These are phyloP conservation scores for Brassica napus DNA, from an alignment of 345 rosid species.

Conservation along the genomic window DNA sequence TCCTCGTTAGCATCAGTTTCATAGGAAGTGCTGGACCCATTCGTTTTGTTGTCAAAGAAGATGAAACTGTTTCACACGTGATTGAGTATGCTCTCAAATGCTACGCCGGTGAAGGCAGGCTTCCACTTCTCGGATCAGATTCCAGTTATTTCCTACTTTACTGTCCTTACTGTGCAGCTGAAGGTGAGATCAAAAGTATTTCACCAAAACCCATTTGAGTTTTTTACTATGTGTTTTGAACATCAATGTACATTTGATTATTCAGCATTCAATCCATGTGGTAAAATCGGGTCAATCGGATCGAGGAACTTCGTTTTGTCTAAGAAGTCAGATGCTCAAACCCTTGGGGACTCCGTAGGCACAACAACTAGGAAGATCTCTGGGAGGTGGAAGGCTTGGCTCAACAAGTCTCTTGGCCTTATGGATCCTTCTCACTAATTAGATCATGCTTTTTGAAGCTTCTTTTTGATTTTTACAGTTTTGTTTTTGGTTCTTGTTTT, in stretches of 20 bases:
- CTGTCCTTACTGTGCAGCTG: slow-evolving; percentile 55
- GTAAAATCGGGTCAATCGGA: slow-evolving; percentile 71
- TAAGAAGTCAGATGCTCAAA: slow-evolving; percentile 56
- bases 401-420: slow-evolving; percentile 69
- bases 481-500: not conserved
- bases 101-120: slow-evolving; percentile 85
- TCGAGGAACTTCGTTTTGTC: slow-evolving; percentile 71
- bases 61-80: slow-evolving; percentile 66
- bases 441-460: slow-evolving; percentile 5
- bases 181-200: slow-evolving; percentile 10
- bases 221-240: not conserved
- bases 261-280: slow-evolving; percentile 72
- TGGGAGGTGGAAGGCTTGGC: slow-evolving; percentile 47
- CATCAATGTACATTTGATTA: not conserved
- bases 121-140: slow-evolving; percentile 77
- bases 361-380: slow-evolving; percentile 28
- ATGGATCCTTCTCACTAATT: slow-evolving; percentile 61
- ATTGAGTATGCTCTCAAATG: slow-evolving; percentile 71
- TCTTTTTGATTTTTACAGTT: not conserved
- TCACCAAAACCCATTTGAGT: not conserved
- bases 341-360: slow-evolving; percentile 20
- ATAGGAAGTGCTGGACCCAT: slow-evolving; percentile 92
- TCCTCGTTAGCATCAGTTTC: slow-evolving; percentile 69
- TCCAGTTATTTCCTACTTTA: slow-evolving; percentile 71
- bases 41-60: slow-evolving; percentile 83